These are phyloP conservation scores for Candolleomyces aberdarensis DNA, from an alignment of 768 basidiomycete species.

Conservation along the genomic window DNA sequence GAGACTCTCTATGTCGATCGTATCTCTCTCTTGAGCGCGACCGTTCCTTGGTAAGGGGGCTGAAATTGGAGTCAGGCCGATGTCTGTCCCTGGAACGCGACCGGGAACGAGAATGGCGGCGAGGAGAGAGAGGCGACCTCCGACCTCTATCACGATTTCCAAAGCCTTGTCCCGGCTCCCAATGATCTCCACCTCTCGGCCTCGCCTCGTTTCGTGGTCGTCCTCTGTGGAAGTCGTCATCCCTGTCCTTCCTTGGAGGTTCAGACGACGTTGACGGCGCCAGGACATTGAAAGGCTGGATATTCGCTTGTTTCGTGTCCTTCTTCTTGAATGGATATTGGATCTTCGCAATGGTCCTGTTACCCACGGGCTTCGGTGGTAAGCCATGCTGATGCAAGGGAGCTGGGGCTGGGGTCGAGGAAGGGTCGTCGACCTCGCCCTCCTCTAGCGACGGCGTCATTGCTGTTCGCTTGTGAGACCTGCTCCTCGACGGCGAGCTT, in stretches of 20 bases:
- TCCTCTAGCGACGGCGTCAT: conserved; percentile 72
- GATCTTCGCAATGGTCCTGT: conserved; percentile 37
- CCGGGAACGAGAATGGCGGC: conserved; percentile 18
- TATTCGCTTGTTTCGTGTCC: conserved; percentile 18
- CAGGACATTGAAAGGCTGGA: conserved; percentile 13
- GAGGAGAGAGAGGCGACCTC: conserved; percentile 24
- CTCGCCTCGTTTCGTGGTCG: neutral
- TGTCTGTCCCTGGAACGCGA: conserved; percentile 31
- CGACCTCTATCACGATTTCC: conserved; percentile 17
- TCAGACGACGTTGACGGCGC: conserved; percentile 9
- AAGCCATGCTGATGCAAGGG: conserved; percentile 19
- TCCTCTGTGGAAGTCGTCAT: conserved; percentile 28
- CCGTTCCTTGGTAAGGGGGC: conserved; percentile 30
- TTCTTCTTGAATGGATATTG: conserved; percentile 78
- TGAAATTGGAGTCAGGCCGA: conserved; percentile 28
- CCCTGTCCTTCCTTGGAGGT: conserved; percentile 19
- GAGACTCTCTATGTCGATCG: conserved; percentile 26
- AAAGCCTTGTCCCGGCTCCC: conserved; percentile 26
- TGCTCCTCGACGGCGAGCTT: conserved; percentile 43
- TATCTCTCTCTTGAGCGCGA: conserved; percentile 22
- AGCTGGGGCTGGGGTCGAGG: conserved; percentile 20
- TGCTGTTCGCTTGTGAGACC: conserved; percentile 52
- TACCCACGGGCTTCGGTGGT: conserved; percentile 31
- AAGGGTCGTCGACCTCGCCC: conserved; percentile 71
- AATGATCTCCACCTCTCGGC: conserved; percentile 30